Evolutionary conservation across 208 protist genomes (phyloP).

Genomic region (Acanthamoeba triangularis): DNA sequence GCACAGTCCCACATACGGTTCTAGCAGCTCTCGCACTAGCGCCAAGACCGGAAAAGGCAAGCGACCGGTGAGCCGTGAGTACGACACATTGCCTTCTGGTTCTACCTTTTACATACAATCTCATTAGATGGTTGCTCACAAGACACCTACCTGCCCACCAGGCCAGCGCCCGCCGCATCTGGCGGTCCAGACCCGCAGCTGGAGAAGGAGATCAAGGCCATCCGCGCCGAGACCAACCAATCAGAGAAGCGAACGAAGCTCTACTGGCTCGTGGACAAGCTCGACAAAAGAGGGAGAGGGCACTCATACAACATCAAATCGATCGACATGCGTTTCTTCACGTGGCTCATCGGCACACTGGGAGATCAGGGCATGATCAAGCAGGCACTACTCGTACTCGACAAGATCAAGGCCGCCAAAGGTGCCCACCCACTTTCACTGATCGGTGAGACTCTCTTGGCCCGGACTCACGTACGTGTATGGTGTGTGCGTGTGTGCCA

Average conservation of each 20-base stretch:
- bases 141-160: not conserved
- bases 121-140: not conserved
- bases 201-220: constrained; percentile 15
- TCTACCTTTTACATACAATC: not conserved
- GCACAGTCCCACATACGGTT: not conserved
- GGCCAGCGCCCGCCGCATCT: not conserved
- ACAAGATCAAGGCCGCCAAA: not conserved
- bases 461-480: not conserved
- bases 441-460: not conserved
- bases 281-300: not conserved
- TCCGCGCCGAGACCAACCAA: not conserved
- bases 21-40: not conserved
- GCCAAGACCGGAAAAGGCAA: not conserved
- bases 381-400: not conserved
- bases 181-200: not conserved
- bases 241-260: not conserved
- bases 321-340: constrained; percentile 1
- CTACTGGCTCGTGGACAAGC: not conserved
- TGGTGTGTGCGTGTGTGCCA: not conserved
- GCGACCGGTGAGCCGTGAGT: not conserved
- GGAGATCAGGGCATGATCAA: constrained; percentile 33
- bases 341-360: not conserved
- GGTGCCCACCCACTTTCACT: not conserved
- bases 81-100: not conserved
- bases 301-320: not conserved